Base-by-base conservation (phyloP, 495 filamentous ascomycete genomes). In the Penicillium ochrochloron region DNA sequence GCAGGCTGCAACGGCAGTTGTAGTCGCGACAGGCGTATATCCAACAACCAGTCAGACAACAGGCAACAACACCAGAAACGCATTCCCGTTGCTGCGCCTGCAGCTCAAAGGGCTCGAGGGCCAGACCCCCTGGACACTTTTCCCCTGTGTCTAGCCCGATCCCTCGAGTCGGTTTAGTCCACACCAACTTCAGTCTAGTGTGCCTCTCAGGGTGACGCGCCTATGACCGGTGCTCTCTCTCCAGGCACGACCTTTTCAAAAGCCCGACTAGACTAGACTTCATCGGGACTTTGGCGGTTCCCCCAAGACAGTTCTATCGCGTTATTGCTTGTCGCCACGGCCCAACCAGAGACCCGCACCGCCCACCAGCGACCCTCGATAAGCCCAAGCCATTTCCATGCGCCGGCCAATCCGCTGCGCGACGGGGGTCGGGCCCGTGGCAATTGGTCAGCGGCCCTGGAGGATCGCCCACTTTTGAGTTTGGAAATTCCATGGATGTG, bases 381-480 rank as follows among this genome's bases (percentile, higher is more conserved):
- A 74, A 74, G 67, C 57, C 69, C 65, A 61, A 60, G 67, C 64
- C 71, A 70, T 66, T 66, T 67, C 35, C 61, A 14, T 21, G 46
- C n/a, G 12, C 59, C 46, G 29, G 60, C 69, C 71, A 74, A 72
- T 72, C 69, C 61, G 37, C 57, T 53, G 59, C 41, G 50, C 17
- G 27, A 35, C 48, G 41, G 57, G 51, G 54, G 53, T 54, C 54
- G 19, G 27, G 15, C 54, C 62, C 44, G 54, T 63, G 63, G 68
- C 62, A 55, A 74, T 74, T 74, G 71, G 71, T 63, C 65, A 39
- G 41, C 53, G 15, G 42, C 53, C 59, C 57, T 66, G 59, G 63
- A 72, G 65, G 71, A 72, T 73, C 71, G 69, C 64, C 69, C 29
- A 37, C 11, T 63, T 72, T 74, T 64, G 61, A 70, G 60, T 74